These are phyloP conservation scores for Sutorius australiensis DNA, from an alignment of 768 basidiomycete genomes.

Conservation along the genomic window DNA sequence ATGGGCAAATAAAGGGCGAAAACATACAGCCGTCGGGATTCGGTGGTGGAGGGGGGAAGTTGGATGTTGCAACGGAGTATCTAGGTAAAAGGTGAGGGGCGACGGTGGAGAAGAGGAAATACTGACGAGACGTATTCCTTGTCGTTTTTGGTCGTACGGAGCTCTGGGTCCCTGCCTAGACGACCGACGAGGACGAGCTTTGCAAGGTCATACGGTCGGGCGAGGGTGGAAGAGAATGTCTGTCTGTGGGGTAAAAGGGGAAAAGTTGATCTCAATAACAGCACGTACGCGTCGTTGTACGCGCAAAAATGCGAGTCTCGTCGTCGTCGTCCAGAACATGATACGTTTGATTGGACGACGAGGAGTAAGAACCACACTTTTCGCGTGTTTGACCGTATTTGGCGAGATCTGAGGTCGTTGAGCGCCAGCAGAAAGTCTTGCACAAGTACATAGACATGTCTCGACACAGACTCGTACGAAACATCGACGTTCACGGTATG, in stretches of 20 bases:
- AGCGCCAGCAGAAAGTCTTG: neutral
- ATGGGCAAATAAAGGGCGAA: neutral
- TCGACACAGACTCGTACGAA: slow-evolving; percentile 84
- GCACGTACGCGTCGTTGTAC: slow-evolving; percentile 47
- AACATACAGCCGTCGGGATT: slow-evolving; percentile 59
- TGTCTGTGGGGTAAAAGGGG: slow-evolving; percentile 21
- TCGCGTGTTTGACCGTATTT: slow-evolving; percentile 20
- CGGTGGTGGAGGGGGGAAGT: slow-evolving; percentile 53
- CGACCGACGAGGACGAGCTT: slow-evolving; percentile 77
- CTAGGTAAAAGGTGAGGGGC: slow-evolving; percentile 34
- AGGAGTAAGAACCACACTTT: neutral
- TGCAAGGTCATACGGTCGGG: slow-evolving; percentile 59
- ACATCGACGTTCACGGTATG: slow-evolving; percentile 74
- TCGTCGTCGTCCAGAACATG: slow-evolving; percentile 49
- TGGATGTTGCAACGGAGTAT: slow-evolving; percentile 74
- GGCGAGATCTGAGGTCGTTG: slow-evolving; percentile 4
- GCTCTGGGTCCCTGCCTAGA: slow-evolving; percentile 67
- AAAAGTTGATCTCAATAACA: neutral
- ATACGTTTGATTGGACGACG: neutral
- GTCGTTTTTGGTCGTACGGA: slow-evolving; percentile 63
- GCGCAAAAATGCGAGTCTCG: slow-evolving; percentile 44
- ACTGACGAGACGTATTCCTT: slow-evolving; percentile 77
- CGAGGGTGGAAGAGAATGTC: slow-evolving; percentile 61
- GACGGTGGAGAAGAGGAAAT: neutral
- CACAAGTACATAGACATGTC: slow-evolving; percentile 49